Evolutionary conservation across 768 basidiomycete genomes (phyloP), one percentile per base, ranked within the genome.

Genomic region (Nevesoporus exiguus): DNA sequence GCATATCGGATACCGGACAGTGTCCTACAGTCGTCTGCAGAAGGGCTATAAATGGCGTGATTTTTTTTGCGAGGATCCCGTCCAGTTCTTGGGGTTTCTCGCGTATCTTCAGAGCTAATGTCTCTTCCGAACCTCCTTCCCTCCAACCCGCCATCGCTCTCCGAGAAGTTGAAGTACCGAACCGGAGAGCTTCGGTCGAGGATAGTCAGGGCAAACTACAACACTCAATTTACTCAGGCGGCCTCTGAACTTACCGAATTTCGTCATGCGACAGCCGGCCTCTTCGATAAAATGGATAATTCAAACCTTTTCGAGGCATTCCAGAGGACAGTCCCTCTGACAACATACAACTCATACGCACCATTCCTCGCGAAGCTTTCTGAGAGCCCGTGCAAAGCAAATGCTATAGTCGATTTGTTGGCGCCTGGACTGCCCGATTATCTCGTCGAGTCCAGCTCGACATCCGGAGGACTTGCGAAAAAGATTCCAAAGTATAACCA

Each of bases 361-460:
- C n/a, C n/a, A 19, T 10, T 39, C 37, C 6, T 39, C 21, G n/a
- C 7, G 7, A 39, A 21, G 37, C 19, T 39, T 21, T 39, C n/a
- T 7, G 37, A 39, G n/a, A 39, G 22, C 24, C 53, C 59, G 2
- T 56, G 50, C 17, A 56, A 33, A 43, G 46, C 30, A 6, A 42
- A 31, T 9, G 46, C 19, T 5, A 10, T 63, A 19, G 25, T 34
- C 22, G 17, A 65, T 29, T 25, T 61, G 7, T 49, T 64, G 31
- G 47, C 62, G 1, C 62, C 59, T 0, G 65, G 64, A 29, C 7
- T 65, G 1, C 65, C 64, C n/a, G 58, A 63, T 40, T 63, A 19
- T 25, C 48, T 65, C 3, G 41, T 19, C 8, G 22, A n/a, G 19
- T 39, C 37, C 5, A 39, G 37, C n/a, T 39, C 37, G n/a, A 39